phyloP scores from a whole-genome alignment of 2,329 filamentous ascomycete species.

The Aspergillus versicolor region DNA sequence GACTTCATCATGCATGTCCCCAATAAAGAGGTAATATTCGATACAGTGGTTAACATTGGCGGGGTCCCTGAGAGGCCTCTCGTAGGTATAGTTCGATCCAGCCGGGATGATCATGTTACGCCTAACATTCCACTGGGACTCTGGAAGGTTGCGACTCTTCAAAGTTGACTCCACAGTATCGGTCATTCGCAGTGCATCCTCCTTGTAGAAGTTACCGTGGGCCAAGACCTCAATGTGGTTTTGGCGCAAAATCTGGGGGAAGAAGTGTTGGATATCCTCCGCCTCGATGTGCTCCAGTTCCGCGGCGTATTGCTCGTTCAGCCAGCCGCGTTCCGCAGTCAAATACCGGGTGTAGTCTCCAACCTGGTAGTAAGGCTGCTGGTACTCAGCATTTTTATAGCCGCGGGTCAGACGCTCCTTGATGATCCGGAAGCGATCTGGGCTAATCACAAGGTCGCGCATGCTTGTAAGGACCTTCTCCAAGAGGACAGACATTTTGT shows the following conservation, averaged over 20 bases:
- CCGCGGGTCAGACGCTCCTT: constrained; percentile 77
- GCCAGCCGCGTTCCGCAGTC: constrained; percentile 71
- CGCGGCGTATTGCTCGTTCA: constrained; percentile 74
- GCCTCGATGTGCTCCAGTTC: constrained; percentile 74
- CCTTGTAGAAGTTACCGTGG: constrained; percentile 91
- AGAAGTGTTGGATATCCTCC: constrained; percentile 73
- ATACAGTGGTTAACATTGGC: constrained; percentile 88
- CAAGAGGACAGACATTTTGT: constrained; percentile 86
- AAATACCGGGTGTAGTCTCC: constrained; percentile 80
- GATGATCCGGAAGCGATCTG: constrained; percentile 88
- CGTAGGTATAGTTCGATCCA: constrained; percentile 81
- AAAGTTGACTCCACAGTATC: constrained; percentile 77
- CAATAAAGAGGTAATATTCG: constrained; percentile 73
- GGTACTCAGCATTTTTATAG: constrained; percentile 83
- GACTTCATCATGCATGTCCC: constrained; percentile 65
- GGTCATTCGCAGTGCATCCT: constrained; percentile 83
- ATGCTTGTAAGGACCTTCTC: constrained; percentile 85
- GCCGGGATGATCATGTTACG: constrained; percentile 75
- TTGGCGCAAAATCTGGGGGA: constrained; percentile 76
- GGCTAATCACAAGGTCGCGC: constrained; percentile 76
- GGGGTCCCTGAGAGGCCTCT: constrained; percentile 76
- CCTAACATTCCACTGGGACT: constrained; percentile 74
- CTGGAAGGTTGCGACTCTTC: constrained; percentile 70
- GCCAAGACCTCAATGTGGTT: constrained; percentile 84
- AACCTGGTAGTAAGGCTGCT: constrained; percentile 87